phyloP scores from a whole-genome alignment of 495 filamentous ascomycete genomes.

The Penicillium roqueforti region DNA sequence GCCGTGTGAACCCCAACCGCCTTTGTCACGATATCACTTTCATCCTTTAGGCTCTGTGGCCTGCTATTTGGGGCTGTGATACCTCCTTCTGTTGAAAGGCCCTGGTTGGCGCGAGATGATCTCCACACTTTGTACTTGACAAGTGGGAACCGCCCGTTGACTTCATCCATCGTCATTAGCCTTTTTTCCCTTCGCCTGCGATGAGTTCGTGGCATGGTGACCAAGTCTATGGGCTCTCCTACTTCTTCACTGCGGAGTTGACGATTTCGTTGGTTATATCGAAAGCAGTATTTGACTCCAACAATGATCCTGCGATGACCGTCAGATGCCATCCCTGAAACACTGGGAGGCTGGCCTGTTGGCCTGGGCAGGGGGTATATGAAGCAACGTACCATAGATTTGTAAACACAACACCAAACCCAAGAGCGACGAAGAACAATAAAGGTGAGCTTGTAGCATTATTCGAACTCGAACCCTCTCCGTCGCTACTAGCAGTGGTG shows the following conservation, averaged over 20 bases:
- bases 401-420: constrained; percentile 98
- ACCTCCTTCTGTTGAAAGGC: constrained; percentile 78
- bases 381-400: constrained; percentile 78
- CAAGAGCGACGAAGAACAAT: constrained; percentile 94
- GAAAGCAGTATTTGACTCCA: constrained; percentile 98
- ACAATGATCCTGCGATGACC: constrained; percentile 84
- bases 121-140: constrained; percentile 96
- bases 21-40: constrained; percentile 12
- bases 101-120: constrained; percentile 73
- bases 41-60: constrained; percentile 27
- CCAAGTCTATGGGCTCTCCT: constrained; percentile 77
- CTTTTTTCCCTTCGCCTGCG: constrained; percentile 91
- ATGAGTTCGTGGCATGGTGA: constrained; percentile 73
- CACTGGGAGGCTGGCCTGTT: background rate
- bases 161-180: constrained; percentile 97
- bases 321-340: constrained; percentile 2
- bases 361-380: background rate
- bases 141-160: constrained; percentile 93
- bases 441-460: constrained; percentile 73
- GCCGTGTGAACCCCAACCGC: constrained; percentile 10
- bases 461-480: constrained; percentile 7
- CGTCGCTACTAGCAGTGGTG: constrained; percentile 15
- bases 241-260: constrained; percentile 73
- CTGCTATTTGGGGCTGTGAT: constrained; percentile 61
- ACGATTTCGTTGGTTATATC: constrained; percentile 93